A percentile compares a stretch with the other conserved stretches of the same genome.
Conservation (phyloP, 192 early-diverging fungal species). For the Coemansia sp. region DNA sequence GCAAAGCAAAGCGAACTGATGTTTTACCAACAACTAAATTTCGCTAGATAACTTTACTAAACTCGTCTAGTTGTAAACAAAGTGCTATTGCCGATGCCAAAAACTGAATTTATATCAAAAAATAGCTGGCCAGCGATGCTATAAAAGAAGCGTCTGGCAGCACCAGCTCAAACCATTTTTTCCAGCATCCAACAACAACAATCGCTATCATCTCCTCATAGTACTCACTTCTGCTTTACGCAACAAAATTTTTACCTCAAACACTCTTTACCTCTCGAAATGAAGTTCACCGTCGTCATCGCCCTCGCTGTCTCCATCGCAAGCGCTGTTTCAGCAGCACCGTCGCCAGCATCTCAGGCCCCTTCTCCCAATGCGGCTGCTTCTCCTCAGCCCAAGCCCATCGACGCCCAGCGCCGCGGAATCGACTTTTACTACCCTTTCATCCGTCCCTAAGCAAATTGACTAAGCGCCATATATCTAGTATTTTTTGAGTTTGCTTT, state of each 20-base stretch:
- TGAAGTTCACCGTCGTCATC: not conserved
- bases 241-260: too few species aligned
- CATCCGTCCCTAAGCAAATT: not conserved
- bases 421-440: not conserved
- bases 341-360: not conserved
- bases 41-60: too few species aligned
- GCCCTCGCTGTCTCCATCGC: not conserved
- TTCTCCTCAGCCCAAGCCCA: not conserved
- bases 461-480: too few species aligned
- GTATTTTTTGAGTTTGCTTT: too few species aligned
- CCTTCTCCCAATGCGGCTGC: not conserved
- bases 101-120: not conserved
- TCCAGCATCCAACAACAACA: not conserved
- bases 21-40: too few species aligned
- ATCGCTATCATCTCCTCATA: not conserved
- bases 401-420: not conserved
- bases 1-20: not conserved
- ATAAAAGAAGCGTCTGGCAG: not conserved
- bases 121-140: not conserved
- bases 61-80: too few species aligned
- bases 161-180: not conserved
- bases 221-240: not conserved
- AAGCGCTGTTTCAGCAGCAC: not conserved
- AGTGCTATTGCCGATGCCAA: too few species aligned
- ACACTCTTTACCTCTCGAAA: not conserved